Base-by-base conservation (phyloP, 495 filamentous ascomycete genomes). In the Lasiosphaeria miniovina region DNA sequence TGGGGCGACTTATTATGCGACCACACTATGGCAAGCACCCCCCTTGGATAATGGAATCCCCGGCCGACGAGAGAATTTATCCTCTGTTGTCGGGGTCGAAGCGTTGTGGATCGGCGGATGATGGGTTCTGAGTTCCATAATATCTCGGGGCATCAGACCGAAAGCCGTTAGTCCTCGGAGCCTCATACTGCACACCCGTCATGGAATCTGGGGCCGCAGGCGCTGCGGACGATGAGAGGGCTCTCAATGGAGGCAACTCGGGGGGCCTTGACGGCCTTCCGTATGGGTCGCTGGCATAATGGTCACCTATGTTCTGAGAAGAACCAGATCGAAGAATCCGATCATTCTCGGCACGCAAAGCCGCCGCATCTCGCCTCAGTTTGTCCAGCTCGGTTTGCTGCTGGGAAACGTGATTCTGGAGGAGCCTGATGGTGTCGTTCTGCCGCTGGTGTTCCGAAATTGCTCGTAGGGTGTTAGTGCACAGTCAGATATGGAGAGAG, bases 121-220 rank as follows among this genome's bases (percentile, higher is more conserved):
- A 24, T 24, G 24, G 24, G 24, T 24, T 24, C 24, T 24, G 24
- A 24, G 24, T 24, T 24, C 24, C 24, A 24, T 61, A 68, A 50
- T 54, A 68, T 52, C 64, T 55, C 38, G 52, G 41, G 40, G 64
- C 66, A 10, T 66, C 55, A 24, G 54, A 61, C 32, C 74, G 71
- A 51, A 63, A 74, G n/a, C 75, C 74, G 52, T 76, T 77, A 12
- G 12, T 12, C 11, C 43, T 46, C 4, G 43, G 4, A 46, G 43
- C 5, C 43, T 82, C 75, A 55, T 84, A 84, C 64, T 84, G 81
- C 10, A 84, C 77, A 11, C 81, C 81, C 31, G 77, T 80, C 81
- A 84, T 84, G 6, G 75, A 73, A 10, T 84, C 80, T 6, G 68
- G 67, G 4, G 64, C 62, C 11, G 60, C 1, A 4, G 58, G 52